Evolutionary conservation across 2,329 filamentous ascomycete genomes (phyloP).

Genomic region (Colletotrichum trifolii): DNA sequence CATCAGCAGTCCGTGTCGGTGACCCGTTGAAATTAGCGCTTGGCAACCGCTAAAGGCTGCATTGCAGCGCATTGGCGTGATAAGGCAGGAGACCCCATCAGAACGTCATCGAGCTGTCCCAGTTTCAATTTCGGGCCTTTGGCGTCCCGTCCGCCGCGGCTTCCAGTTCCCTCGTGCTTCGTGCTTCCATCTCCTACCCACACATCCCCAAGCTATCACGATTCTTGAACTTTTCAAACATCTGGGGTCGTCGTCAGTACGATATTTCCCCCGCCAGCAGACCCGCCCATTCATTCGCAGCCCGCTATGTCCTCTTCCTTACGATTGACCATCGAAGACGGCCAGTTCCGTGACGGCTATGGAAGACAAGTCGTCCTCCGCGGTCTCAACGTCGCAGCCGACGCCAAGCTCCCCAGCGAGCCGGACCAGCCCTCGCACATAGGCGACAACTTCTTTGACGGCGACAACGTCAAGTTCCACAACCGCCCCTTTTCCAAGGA

Average conservation of each 20-base stretch:
- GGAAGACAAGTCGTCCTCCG: conserved; percentile 89
- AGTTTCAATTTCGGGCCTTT: conserved; percentile 34
- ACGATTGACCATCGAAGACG: conserved; percentile 85
- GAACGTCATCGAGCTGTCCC: conserved; percentile 36
- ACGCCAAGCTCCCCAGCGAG: conserved; percentile 87
- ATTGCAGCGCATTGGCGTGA: conserved; percentile 9
- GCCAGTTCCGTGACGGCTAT: conserved; percentile 82
- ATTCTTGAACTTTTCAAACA: background rate
- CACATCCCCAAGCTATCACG: background rate
- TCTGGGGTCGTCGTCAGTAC: background rate
- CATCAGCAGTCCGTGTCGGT: background rate
- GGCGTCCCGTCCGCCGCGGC: conserved; percentile 26
- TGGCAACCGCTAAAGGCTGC: conserved; percentile 24
- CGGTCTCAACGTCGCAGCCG: conserved; percentile 93
- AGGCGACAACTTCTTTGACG: conserved; percentile 85
- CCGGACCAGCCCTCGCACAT: conserved; percentile 87
- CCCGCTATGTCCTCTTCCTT: conserved; percentile 72
- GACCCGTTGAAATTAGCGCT: conserved; percentile 22
- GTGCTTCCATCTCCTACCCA: conserved; percentile 23
- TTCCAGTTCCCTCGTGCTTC: conserved; percentile 8
- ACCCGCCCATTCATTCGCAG: background rate
- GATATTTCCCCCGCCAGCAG: background rate
- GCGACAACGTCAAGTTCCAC: conserved; percentile 90
- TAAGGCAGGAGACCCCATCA: conserved; percentile 22
- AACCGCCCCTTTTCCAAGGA: conserved; percentile 84